Base-by-base conservation (phyloP, 352 stramenopile genomes). In the Stramenopiles sp. region DNA sequence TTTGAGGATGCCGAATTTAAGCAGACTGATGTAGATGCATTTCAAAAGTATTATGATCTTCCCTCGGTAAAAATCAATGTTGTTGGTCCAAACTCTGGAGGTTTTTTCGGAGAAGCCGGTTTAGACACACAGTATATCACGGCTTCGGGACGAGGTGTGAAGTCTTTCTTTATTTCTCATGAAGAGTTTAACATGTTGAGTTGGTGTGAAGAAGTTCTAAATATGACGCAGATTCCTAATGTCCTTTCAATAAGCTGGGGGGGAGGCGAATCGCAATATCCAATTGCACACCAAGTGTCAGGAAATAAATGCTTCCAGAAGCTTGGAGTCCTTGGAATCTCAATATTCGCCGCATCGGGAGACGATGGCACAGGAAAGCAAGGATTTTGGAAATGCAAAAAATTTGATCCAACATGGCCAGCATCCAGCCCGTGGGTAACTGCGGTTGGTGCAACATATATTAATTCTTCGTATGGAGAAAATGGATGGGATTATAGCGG, bases 41-140 rank as follows among this genome's bases (percentile, higher is more conserved):
- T 78, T 14, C 71, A 78, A 14, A 78, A 78, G 22, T 33, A 78
- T 31, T 78, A 33, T 14, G 22, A 33, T 14, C 71, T 78, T 33
- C 71, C 71, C 4, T 33, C 71, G 4, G 71, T 78, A 14, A 78
- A 33, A 4, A 78, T 78, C 14, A 14, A 14, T 31, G 71, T 78
- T 31, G 31, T 33, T 78, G 71, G 71, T 33, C 71, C 71, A 78
- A 78, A 78, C 22, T 14, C 4, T 33, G 71, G 71, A 14, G 71
- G 71, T 4, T 78, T 14, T 78, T 78, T 78, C 14, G 71, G 71
- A 0, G 92, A 96, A 84, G 90, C 90, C 7, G 94, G 89, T 22
- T 83, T 97, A 0, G 92, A 97, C 82, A 84, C 95, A 67, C 89
- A 96, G 83, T 96, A 96, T 84, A 88, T 96, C 75, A 95, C 90